These are phyloP conservation scores for Microcyclospora pomicola DNA, from an alignment of 2,329 filamentous ascomycete genomes.

Conservation along the genomic window DNA sequence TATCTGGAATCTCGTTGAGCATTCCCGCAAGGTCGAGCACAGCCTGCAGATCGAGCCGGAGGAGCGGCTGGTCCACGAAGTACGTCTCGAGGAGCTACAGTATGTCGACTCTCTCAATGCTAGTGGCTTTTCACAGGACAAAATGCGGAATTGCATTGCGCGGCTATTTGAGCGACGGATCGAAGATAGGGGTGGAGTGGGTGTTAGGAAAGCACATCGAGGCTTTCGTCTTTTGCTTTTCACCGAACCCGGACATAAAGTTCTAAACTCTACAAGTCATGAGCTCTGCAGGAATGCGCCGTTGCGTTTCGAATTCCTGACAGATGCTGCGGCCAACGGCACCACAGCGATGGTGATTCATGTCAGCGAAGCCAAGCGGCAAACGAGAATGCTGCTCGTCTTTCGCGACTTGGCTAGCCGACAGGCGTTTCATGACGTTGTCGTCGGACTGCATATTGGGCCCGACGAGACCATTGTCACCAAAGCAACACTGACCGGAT, in stretches of 20 bases:
- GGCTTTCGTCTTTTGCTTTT: conserved; percentile 68
- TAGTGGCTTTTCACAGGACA: conserved; percentile 61
- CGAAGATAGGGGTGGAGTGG: conserved; percentile 57
- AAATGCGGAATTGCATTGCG: conserved; percentile 56
- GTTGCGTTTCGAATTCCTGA: conserved; percentile 64
- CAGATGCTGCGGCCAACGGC: conserved; percentile 41
- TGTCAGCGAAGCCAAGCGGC: conserved; percentile 50
- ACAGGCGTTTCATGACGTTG: conserved; percentile 53
- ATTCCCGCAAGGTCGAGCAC: conserved; percentile 61
- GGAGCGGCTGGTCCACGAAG: conserved; percentile 56
- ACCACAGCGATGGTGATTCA: conserved; percentile 57
- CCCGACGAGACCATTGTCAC: conserved; percentile 56
- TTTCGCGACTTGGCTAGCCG: conserved; percentile 64
- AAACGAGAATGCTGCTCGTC: conserved; percentile 61
- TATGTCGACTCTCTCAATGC: conserved; percentile 65
- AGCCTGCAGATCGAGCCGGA: conserved; percentile 55
- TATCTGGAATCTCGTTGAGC: conserved; percentile 74
- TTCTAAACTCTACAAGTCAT: conserved; percentile 63
- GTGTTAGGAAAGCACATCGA: conserved; percentile 57
- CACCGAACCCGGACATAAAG: conserved; percentile 63
- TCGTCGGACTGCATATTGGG: conserved; percentile 58
- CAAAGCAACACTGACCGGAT: conserved; percentile 52
- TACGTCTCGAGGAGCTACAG: conserved; percentile 59
- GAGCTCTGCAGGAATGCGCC: conserved; percentile 50
- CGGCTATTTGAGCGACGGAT: conserved; percentile 60